Conservation (phyloP, 768 basidiomycete genomes). For the Xerocomellus amylosporus region DNA sequence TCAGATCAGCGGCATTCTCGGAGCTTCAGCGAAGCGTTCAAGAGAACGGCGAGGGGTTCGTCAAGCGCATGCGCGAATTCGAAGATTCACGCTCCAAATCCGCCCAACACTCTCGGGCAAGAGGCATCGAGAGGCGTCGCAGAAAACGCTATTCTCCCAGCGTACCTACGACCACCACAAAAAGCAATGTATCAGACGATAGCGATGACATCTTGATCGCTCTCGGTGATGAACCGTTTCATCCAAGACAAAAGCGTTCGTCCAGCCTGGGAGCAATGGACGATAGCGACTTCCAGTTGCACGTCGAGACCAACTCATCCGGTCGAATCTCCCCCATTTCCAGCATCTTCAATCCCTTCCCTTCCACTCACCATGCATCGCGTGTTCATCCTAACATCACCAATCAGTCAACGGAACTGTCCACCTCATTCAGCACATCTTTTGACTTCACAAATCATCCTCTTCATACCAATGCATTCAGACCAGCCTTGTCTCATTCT, state of each 20-base stretch:
- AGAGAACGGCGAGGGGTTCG: constrained; percentile 64
- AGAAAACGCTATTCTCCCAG: constrained; percentile 39
- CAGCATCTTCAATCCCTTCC: constrained; percentile 17
- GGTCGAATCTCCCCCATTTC: constrained; percentile 25
- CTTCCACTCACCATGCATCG: constrained; percentile 12
- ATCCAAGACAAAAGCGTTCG: constrained; percentile 40
- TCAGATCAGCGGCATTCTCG: constrained; percentile 63
- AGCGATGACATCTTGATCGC: constrained; percentile 60
- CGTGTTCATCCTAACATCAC: constrained; percentile 11
- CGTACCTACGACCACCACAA: constrained; percentile 14
- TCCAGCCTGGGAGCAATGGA: constrained; percentile 47
- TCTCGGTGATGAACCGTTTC: constrained; percentile 14
- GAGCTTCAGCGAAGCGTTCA: constrained; percentile 61
- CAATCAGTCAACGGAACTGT: constrained; percentile 14
- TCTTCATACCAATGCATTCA: constrained; percentile 29
- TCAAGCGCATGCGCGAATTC: constrained; percentile 72
- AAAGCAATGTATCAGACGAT: constrained; percentile 30
- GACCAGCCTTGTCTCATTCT: constrained; percentile 16
- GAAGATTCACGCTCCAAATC: constrained; percentile 51
- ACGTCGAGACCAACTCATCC: constrained; percentile 6
- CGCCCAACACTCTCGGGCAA: constrained; percentile 37
- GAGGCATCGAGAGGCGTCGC: constrained; percentile 41
- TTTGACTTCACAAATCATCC: constrained; percentile 22
- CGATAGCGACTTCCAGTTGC: constrained; percentile 28
- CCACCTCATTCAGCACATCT: constrained; percentile 25